Percentiles rank a stretch among this genome's conserved stretches.
Evolutionary conservation across 768 basidiomycete species (phyloP).

Genomic region (Lactarius deliciosus): DNA sequence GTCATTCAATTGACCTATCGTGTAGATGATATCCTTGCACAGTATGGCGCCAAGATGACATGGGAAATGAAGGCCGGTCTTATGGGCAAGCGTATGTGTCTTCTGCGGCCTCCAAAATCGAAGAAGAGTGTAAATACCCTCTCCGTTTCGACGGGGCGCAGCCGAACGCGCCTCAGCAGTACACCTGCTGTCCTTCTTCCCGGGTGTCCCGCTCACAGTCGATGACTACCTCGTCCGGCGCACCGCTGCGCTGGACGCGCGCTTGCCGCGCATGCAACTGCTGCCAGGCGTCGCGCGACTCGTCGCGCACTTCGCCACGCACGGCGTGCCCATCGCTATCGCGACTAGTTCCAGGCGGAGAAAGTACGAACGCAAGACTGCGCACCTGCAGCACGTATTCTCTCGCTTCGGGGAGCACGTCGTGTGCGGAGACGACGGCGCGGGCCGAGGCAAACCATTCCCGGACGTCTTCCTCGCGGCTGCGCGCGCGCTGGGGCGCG

Average conservation of each 20-base stretch:
- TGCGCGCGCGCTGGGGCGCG: constrained; percentile 58
- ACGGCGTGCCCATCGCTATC: constrained; percentile 73
- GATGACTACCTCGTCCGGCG: constrained; percentile 63
- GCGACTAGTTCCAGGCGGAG: constrained; percentile 73
- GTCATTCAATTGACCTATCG: constrained; percentile 14
- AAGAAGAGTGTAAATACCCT: no score
- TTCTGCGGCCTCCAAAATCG: neutral
- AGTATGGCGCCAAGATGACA: constrained; percentile 74
- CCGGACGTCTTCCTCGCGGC: constrained; percentile 82
- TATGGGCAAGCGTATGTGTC: constrained; percentile 73
- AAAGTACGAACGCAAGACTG: constrained; percentile 68
- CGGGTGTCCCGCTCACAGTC: constrained; percentile 62
- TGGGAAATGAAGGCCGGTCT: constrained; percentile 86
- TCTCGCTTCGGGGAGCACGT: constrained; percentile 60
- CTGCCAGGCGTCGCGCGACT: constrained; percentile 75
- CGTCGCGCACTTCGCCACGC: constrained; percentile 62
- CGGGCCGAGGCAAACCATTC: constrained; percentile 36
- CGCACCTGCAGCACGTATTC: constrained; percentile 58
- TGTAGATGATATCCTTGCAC: constrained; percentile 68
- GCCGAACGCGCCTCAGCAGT: constrained; percentile 63
- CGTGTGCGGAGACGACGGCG: constrained; percentile 63
- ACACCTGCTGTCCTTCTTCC: constrained; percentile 75
- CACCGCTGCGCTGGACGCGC: constrained; percentile 54
- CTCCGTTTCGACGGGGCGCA: constrained; percentile 31
- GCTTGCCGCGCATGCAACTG: constrained; percentile 67